Evolutionary conservation across 805 yeast genomes (phyloP), one percentile per base, ranked within the genome.

Genomic region (Spencermartinsiella europaea): DNA sequence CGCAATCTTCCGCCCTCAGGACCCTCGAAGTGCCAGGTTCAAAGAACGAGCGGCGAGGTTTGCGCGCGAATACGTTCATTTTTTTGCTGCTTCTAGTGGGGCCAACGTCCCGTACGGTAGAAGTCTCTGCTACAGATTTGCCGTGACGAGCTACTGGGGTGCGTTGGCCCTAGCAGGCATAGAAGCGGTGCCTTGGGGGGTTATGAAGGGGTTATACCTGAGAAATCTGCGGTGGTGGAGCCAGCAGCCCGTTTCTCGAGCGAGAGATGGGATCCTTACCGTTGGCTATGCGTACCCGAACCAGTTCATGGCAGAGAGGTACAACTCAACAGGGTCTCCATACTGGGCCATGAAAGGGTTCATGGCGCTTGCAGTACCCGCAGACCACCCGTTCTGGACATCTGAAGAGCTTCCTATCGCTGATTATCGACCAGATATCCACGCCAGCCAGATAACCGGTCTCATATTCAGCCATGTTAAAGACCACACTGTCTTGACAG

Each of bases 221-320:
- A 50, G 52, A 15, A 52, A 57, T 39, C 42, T 55, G 43, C 44
- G 60, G 21, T 57, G 57, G 53, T 57, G 61, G 61, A 27, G 56
- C 2, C 28, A 56, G 34, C 50, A 54, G 46, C 61, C 61, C 12
- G 46, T 57, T 12, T 31, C 48, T n/a, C 17, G 42, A 10, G 44
- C 39, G 21, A 49, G 53, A 38, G 51, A 49, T 15, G 59, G 55
- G 8, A 31, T 55, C 2, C 46, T 57, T 20, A 45, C 58, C 4
- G 47, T 57, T 5, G 61, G 61, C 2, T 56, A 53, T 43, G 40
- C 52, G 15, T 57, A 57, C 36, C 61, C 61, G 7, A 57, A 57
- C 40, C 46, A 44, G 8, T 44, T 54, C 42, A 53, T 57, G 54
- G 45, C 57, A 10, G 61, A 57, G 43, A 34, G 51, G 8, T 56